These are phyloP conservation scores for Tricholoma furcatifolium DNA, from an alignment of 768 basidiomycete species.

Conservation along the genomic window DNA sequence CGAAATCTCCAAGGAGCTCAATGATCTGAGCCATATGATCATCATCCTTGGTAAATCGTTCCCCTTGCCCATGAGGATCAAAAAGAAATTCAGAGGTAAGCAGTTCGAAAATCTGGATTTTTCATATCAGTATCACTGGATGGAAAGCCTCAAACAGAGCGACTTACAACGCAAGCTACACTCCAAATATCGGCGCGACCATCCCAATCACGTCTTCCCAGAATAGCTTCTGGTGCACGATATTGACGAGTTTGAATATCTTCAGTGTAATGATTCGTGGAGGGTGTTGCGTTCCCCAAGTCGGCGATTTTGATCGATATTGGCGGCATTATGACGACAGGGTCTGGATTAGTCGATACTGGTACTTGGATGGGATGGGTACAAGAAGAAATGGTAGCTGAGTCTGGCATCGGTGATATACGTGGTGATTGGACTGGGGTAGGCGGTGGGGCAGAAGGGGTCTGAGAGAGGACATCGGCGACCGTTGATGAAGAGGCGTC, in stretches of 20 bases:
- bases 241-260: conserved; percentile 98
- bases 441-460: conserved; percentile 33
- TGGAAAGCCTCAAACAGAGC: background rate
- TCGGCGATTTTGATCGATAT: conserved; percentile 93
- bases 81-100: conserved; percentile 91
- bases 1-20: conserved; percentile 83
- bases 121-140: background rate
- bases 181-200: conserved; percentile 88
- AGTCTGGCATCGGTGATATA: conserved; percentile 17
- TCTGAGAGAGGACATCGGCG: conserved; percentile 8
- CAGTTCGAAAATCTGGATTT: conserved; percentile 73
- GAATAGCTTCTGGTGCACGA: conserved; percentile 90
- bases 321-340: conserved; percentile 30
- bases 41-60: conserved; percentile 87
- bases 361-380: conserved; percentile 20
- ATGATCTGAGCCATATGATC: conserved; percentile 97
- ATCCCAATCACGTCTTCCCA: conserved; percentile 87
- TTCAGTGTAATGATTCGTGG: conserved; percentile 88
- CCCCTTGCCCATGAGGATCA: conserved; percentile 81
- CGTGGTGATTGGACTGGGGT: conserved; percentile 34
- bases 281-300: conserved; percentile 90
- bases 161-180: conserved; percentile 77
- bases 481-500: conserved; percentile 3
- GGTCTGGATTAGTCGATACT: conserved; percentile 18
- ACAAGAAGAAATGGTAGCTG: conserved; percentile 10